Conservation (phyloP, 148 eudicot genomes). For the Spergularia bocconei region DNA sequence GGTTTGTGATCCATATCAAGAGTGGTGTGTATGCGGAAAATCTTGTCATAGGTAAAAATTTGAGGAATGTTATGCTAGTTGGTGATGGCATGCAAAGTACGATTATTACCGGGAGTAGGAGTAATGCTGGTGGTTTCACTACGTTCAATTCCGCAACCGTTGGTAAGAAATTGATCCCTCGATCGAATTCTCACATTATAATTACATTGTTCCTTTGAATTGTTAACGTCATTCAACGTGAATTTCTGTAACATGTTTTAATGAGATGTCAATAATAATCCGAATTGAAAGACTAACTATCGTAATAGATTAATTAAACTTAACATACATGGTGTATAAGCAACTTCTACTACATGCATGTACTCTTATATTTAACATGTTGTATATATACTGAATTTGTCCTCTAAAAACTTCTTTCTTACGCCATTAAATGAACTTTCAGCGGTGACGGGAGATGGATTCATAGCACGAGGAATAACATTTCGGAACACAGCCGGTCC, state of each 20-base stretch:
- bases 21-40: constrained; percentile 39
- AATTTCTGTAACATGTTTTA: no score
- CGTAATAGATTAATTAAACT: no score
- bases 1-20: constrained; percentile 44
- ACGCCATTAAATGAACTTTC: neutral
- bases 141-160: constrained; percentile 44
- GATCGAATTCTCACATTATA: no score
- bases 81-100: constrained; percentile 51
- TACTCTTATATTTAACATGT: neutral
- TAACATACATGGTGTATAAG: no score
- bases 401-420: no score
- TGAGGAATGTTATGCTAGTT: constrained; percentile 39
- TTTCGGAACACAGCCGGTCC: constrained; percentile 51
- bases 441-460: constrained; percentile 34
- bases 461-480: constrained; percentile 38
- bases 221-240: no score
- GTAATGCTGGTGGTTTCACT: constrained; percentile 39
- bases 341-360: no score
- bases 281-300: no score
- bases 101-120: constrained; percentile 41
- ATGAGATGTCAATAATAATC: no score
- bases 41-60: constrained; percentile 25
- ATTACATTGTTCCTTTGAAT: no score
- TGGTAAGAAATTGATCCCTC: constrained; percentile 25
- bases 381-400: neutral